phyloP scores from a whole-genome alignment of 2,329 filamentous ascomycete genomes.

The Coniella vitis region DNA sequence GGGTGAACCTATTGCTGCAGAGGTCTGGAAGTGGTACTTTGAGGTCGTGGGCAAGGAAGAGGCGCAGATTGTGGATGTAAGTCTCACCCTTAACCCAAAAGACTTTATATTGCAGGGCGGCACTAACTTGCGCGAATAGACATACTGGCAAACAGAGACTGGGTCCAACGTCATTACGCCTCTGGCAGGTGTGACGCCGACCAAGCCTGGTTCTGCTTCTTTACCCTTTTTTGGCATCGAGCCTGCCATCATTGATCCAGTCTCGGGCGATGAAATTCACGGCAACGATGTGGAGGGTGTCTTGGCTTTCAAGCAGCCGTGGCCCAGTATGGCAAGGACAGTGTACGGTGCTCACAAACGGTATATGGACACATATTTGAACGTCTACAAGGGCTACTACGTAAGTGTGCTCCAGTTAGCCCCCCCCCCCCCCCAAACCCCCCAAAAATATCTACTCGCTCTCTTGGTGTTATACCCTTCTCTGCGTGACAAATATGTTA shows the following conservation, averaged over 20 bases:
- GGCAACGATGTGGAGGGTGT: constrained; percentile 98
- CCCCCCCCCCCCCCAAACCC: no score
- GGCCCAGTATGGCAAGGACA: constrained; percentile 97
- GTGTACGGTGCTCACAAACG: constrained; percentile 97
- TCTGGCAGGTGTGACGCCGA: constrained; percentile 85
- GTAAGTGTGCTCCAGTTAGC: constrained; percentile 54
- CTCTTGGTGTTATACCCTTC: no score
- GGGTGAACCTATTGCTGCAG: constrained; percentile 93
- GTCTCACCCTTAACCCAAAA: constrained; percentile 30
- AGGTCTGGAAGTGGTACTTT: constrained; percentile 99
- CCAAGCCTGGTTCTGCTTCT: constrained; percentile 92
- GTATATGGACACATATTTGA: constrained; percentile 98
- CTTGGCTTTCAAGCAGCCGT: constrained; percentile 92
- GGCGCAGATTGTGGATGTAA: constrained; percentile 87
- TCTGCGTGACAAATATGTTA: not conserved
- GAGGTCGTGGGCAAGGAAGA: constrained; percentile 90
- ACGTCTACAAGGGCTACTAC: constrained; percentile 97
- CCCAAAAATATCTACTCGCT: no score
- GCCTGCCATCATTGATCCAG: constrained; percentile 92
- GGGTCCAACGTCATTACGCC: constrained; percentile 95
- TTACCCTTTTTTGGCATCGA: constrained; percentile 98
- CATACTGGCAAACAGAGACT: constrained; percentile 99
- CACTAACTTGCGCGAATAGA: constrained; percentile 46
- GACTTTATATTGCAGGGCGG: not conserved
- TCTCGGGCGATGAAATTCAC: constrained; percentile 85